These are phyloP conservation scores for Epichloe scottii DNA, from an alignment of 2,329 filamentous ascomycete genomes.

Conservation along the genomic window DNA sequence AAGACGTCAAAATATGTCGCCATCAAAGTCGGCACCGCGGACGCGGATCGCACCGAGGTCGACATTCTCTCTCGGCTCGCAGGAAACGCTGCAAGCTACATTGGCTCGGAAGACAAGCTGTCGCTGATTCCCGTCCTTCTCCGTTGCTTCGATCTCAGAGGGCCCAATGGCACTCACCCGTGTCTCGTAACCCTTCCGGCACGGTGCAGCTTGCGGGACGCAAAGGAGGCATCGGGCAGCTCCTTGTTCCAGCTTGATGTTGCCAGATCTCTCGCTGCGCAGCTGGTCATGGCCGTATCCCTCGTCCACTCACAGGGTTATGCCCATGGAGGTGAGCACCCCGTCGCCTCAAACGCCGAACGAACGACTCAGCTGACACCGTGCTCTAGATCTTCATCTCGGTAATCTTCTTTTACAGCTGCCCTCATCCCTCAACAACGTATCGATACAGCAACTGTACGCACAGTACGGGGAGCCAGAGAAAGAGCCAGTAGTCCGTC, in stretches of 20 bases:
- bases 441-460: constrained; percentile 16
- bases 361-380: background rate
- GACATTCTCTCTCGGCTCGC: constrained; percentile 12
- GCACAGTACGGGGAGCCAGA: constrained; percentile 12
- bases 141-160: constrained; percentile 11
- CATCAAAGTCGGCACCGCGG: constrained; percentile 20
- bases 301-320: constrained; percentile 4
- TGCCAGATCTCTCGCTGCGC: background rate
- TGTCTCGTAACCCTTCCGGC: constrained; percentile 16
- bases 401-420: constrained; percentile 22
- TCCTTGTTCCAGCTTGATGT: constrained; percentile 4
- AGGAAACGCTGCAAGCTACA: too few relatives aligned
- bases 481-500: constrained; percentile 10
- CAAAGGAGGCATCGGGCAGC: constrained; percentile 8
- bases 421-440: constrained; percentile 10
- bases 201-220: constrained; percentile 14
- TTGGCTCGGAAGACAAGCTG: background rate
- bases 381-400: constrained; percentile 17
- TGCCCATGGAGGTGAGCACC: constrained; percentile 11
- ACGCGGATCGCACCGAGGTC: constrained; percentile 11
- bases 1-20: constrained; percentile 16
- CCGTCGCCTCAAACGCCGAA: too few relatives aligned
- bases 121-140: constrained; percentile 10
- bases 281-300: constrained; percentile 18
- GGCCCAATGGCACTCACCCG: constrained; percentile 12